phyloP scores from a whole-genome alignment of 2,329 filamentous ascomycete genomes.

The Thielaviopsis euricoi region DNA sequence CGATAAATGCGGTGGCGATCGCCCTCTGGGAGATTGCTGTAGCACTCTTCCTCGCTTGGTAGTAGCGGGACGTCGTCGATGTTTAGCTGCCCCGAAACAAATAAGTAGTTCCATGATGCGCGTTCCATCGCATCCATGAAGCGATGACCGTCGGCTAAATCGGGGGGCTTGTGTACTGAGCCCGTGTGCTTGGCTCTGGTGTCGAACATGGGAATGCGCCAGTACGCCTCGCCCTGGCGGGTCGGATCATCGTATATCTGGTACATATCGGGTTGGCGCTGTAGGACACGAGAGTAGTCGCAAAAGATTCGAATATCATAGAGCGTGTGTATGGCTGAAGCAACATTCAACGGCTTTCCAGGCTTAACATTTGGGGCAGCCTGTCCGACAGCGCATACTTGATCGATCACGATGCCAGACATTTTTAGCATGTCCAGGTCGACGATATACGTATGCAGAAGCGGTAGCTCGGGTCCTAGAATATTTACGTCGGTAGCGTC shows the following conservation, averaged over 20 bases:
- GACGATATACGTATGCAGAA: not conserved
- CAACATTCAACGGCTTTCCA: not conserved
- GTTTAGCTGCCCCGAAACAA: not conserved
- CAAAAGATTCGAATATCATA: not conserved
- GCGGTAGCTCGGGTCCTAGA: not conserved
- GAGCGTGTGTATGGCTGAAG: not conserved
- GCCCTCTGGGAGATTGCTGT: not conserved
- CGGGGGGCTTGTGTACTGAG: not conserved
- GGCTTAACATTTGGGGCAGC: not conserved
- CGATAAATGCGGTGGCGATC: not conserved
- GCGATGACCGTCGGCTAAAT: not conserved
- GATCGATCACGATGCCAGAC: constrained; percentile 3
- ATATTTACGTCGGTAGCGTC: not conserved
- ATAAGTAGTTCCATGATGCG: not conserved
- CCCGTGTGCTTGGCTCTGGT: not conserved
- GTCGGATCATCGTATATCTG: not conserved
- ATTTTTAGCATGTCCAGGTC: constrained; percentile 1
- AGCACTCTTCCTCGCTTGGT: not conserved
- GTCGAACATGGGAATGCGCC: not conserved
- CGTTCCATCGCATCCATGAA: not conserved
- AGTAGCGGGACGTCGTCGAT: not conserved
- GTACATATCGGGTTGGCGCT: constrained; percentile 1
- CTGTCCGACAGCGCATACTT: not conserved
- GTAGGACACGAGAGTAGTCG: not conserved
- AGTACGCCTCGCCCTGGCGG: not conserved